Evolutionary conservation across 345 rosid species (phyloP).

Genomic region (Cardamine chenopodiifolia): DNA sequence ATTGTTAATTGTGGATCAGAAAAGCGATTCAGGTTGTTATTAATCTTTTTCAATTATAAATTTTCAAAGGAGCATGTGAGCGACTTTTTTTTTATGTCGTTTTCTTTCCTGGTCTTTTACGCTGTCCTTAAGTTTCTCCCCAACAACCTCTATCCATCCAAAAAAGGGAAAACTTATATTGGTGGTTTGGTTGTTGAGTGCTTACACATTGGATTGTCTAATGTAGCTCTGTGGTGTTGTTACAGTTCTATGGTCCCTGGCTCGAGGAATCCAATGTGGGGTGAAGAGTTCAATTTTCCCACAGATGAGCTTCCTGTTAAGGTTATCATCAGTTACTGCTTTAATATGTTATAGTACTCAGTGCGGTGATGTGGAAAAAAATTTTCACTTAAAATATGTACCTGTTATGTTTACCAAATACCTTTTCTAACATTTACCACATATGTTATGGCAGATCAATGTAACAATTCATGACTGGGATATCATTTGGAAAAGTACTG

Average conservation of each 20-base stretch:
- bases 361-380: constrained; percentile 11
- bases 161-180: neutral
- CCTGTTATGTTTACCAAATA: constrained; percentile 2
- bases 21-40: constrained; percentile 84
- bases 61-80: constrained; percentile 27
- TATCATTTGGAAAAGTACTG: constrained; percentile 97
- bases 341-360: constrained; percentile 1
- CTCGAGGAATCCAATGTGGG: constrained; percentile 99
- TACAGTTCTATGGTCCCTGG: constrained; percentile 97
- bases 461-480: constrained; percentile 99
- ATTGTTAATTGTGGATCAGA: constrained; percentile 95
- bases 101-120: constrained; percentile 15
- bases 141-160: constrained; percentile 18
- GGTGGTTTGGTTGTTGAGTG: constrained; percentile 30
- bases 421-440: constrained; percentile 15
- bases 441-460: constrained; percentile 60
- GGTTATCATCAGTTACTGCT: constrained; percentile 49
- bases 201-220: constrained; percentile 2
- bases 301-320: constrained; percentile 87
- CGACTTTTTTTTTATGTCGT: constrained; percentile 10
- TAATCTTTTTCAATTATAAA: constrained; percentile 8
- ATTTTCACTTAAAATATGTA: neutral
- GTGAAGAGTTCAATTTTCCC: constrained; percentile 93
- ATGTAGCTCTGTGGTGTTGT: constrained; percentile 32
- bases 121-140: constrained; percentile 16